phyloP scores from a whole-genome alignment of 2,329 filamentous ascomycete genomes.

The Aspergillus quadricinctus region DNA sequence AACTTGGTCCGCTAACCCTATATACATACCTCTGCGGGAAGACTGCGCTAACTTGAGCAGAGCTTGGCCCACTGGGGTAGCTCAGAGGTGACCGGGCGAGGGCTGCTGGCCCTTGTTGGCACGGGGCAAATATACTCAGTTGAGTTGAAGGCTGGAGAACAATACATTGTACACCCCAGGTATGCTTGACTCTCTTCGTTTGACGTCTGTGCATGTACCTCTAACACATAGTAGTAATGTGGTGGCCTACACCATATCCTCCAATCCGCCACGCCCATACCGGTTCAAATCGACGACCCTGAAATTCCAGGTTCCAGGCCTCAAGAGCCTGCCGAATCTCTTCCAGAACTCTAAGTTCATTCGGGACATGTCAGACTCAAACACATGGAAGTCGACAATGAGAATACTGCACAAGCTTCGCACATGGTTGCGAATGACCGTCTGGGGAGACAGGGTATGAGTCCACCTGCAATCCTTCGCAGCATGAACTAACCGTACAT shows the following conservation, averaged over 20 bases:
- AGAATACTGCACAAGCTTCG: conserved; percentile 64
- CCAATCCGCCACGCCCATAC: conserved; percentile 73
- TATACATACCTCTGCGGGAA: no score
- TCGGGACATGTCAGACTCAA: conserved; percentile 64
- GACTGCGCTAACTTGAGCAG: conserved; percentile 41
- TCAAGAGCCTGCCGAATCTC: conserved; percentile 56
- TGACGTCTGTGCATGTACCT: background rate
- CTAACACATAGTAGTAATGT: conserved; percentile 59
- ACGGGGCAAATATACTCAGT: conserved; percentile 88
- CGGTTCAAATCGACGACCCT: conserved; percentile 74
- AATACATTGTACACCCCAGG: conserved; percentile 83
- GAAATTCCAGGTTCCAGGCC: conserved; percentile 70
- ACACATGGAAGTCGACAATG: conserved; percentile 66
- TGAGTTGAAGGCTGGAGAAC: conserved; percentile 73
- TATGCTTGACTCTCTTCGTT: conserved; percentile 21
- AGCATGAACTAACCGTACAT: conserved; percentile 2
- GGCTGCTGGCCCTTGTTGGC: conserved; percentile 77
- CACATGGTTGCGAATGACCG: conserved; percentile 72
- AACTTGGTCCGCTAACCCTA: conserved; percentile 52
- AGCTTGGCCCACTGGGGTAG: conserved; percentile 86
- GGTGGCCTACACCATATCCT: conserved; percentile 78
- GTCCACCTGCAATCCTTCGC: background rate
- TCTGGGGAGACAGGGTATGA: conserved; percentile 81
- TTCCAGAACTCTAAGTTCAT: conserved; percentile 71
- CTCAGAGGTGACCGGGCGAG: conserved; percentile 81